Conservation (phyloP, 495 filamentous ascomycete species). For the Aspergillus incahuasiensis region DNA sequence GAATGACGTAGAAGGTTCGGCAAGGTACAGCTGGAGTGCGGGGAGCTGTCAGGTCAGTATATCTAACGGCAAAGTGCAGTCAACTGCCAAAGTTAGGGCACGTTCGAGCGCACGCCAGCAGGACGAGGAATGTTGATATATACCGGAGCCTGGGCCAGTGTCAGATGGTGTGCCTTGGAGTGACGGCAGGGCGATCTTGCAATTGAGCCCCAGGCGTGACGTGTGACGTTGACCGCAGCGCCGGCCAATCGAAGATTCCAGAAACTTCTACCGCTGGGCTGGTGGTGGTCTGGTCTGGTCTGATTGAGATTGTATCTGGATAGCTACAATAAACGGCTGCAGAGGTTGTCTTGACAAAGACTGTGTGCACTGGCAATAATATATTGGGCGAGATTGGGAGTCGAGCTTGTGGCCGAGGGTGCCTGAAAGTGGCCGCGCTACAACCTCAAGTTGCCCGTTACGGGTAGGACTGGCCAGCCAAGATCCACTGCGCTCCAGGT, state of each 20-base stretch:
- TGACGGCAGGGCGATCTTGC: slow-evolving; percentile 15
- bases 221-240: slow-evolving; percentile 31
- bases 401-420: not conserved
- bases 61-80: not conserved
- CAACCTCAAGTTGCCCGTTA: slow-evolving; percentile 1
- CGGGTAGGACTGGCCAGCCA: slow-evolving; percentile 1
- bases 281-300: not conserved
- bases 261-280: slow-evolving; percentile 27
- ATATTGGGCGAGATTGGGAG: slow-evolving; percentile 4
- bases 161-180: not conserved
- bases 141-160: not conserved
- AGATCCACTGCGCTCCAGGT: not conserved
- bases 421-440: slow-evolving; percentile 1
- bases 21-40: not conserved
- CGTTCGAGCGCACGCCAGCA: not conserved
- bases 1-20: slow-evolving; percentile 43
- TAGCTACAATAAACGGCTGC: not conserved
- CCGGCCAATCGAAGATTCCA: slow-evolving; percentile 30
- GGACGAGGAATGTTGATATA: not conserved
- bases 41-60: not conserved
- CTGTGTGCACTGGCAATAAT: not conserved
- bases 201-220: slow-evolving; percentile 13
- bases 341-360: not conserved
- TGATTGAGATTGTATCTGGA: not conserved
- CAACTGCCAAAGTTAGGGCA: not conserved